Conservation (phyloP, 352 stramenopile species). For the Phytophthora lateralis region DNA sequence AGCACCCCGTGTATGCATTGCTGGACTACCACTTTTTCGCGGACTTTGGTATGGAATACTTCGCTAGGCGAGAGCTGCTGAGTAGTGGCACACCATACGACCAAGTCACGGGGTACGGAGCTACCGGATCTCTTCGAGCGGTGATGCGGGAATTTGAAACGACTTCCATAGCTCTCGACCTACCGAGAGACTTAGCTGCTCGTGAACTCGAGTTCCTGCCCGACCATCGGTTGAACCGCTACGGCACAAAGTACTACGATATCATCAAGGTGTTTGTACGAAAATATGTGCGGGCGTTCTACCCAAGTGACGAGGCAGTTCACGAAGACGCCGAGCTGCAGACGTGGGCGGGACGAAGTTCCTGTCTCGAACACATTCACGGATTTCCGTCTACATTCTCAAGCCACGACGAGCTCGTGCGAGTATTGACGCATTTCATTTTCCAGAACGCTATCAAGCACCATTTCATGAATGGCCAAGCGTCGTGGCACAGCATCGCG, state of each 20-base stretch:
- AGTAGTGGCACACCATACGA: constrained; percentile 37
- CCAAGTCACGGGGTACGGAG: constrained; percentile 41
- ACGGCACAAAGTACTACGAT: constrained; percentile 36
- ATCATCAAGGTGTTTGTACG: constrained; percentile 45
- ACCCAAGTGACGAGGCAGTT: constrained; percentile 28
- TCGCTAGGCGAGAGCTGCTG: constrained; percentile 34
- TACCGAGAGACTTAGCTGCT: constrained; percentile 26
- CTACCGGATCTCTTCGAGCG: constrained; percentile 37
- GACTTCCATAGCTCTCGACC: constrained; percentile 25
- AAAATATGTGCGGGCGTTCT: constrained; percentile 47
- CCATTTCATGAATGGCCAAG: constrained; percentile 52
- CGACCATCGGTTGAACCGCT: constrained; percentile 31
- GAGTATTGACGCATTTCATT: constrained; percentile 43
- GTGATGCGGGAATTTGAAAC: constrained; percentile 32
- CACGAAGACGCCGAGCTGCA: constrained; percentile 47
- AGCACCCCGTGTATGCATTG: constrained; percentile 47
- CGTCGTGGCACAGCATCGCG: constrained; percentile 43
- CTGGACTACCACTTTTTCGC: constrained; percentile 44
- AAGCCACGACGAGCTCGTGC: constrained; percentile 19
- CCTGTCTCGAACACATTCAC: constrained; percentile 33
- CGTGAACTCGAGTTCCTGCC: constrained; percentile 28
- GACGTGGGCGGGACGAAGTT: constrained; percentile 38
- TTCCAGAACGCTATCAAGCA: constrained; percentile 49
- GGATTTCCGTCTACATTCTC: constrained; percentile 38
- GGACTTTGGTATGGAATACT: constrained; percentile 47